Evolutionary conservation across 2,329 filamentous ascomycete genomes (phyloP).

Genomic region (Colletotrichum scovillei): DNA sequence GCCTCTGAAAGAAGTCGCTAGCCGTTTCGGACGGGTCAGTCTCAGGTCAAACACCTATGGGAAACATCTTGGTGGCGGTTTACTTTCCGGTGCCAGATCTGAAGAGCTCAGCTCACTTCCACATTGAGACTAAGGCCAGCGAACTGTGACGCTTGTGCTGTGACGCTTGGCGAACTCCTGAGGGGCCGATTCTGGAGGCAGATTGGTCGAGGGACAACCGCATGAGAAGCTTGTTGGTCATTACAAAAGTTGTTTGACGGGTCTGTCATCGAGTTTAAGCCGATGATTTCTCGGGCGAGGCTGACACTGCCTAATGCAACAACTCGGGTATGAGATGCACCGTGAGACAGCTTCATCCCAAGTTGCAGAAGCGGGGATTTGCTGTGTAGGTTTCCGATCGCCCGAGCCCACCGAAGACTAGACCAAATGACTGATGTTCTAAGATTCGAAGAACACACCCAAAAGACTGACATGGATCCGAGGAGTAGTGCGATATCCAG

Average conservation of each 20-base stretch:
- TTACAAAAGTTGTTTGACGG: slow-evolving; percentile 26
- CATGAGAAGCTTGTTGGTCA: slow-evolving; percentile 25
- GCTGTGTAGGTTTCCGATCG: slow-evolving; percentile 32
- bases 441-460: slow-evolving; percentile 11
- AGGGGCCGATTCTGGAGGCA: neutral
- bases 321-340: slow-evolving; percentile 32
- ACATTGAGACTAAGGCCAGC: slow-evolving; percentile 1
- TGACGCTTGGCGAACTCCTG: slow-evolving; percentile 29
- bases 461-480: neutral
- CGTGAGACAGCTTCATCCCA: slow-evolving; percentile 36
- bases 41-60: slow-evolving; percentile 27
- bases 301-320: slow-evolving; percentile 29
- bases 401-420: slow-evolving; percentile 32
- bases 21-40: slow-evolving; percentile 27
- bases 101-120: slow-evolving; percentile 2
- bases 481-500: slow-evolving; percentile 1
- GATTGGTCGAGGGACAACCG: slow-evolving; percentile 8
- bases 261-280: slow-evolving; percentile 32
- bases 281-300: slow-evolving; percentile 15
- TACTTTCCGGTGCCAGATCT: slow-evolving; percentile 23
- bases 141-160: slow-evolving; percentile 4
- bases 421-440: slow-evolving; percentile 16
- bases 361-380: slow-evolving; percentile 22
- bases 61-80: neutral
- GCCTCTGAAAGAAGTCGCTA: neutral